Conservation (phyloP, 495 filamentous ascomycete species). For the Rostrohypoxylon terebratum region DNA sequence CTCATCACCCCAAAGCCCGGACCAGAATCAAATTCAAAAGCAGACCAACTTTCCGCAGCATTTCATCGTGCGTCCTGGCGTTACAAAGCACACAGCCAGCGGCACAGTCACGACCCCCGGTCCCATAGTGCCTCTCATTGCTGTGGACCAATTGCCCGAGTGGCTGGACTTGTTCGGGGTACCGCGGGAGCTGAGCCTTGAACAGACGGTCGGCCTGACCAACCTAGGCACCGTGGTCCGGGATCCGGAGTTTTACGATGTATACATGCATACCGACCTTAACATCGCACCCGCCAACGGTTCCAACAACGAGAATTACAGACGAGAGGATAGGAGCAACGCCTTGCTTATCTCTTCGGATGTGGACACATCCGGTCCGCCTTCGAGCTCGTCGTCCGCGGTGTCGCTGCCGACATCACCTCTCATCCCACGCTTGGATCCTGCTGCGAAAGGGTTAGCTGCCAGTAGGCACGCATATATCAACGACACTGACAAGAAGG, state of each 20-base stretch:
- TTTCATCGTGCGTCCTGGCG: constrained; percentile 55
- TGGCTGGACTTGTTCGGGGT: constrained; percentile 54
- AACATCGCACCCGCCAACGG: background rate
- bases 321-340: background rate
- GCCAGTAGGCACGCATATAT: background rate
- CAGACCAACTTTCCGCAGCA: constrained; percentile 39
- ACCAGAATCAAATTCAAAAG: background rate
- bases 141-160: constrained; percentile 59
- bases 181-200: constrained; percentile 53
- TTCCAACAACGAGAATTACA: background rate
- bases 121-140: constrained; percentile 58
- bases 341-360: background rate
- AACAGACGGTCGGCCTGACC: constrained; percentile 53
- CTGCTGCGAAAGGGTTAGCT: background rate
- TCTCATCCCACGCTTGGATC: background rate
- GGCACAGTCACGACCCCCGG: constrained; percentile 41
- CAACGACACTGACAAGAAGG: background rate
- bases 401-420: background rate
- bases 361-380: background rate
- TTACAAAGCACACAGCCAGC: constrained; percentile 24
- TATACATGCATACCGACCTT: constrained; percentile 39
- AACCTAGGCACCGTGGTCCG: constrained; percentile 53
- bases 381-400: constrained; percentile 9
- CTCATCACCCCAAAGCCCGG: background rate
- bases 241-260: constrained; percentile 48